phyloP scores from a whole-genome alignment of 805 yeast genomes.

The Debaryomyces maramus region DNA sequence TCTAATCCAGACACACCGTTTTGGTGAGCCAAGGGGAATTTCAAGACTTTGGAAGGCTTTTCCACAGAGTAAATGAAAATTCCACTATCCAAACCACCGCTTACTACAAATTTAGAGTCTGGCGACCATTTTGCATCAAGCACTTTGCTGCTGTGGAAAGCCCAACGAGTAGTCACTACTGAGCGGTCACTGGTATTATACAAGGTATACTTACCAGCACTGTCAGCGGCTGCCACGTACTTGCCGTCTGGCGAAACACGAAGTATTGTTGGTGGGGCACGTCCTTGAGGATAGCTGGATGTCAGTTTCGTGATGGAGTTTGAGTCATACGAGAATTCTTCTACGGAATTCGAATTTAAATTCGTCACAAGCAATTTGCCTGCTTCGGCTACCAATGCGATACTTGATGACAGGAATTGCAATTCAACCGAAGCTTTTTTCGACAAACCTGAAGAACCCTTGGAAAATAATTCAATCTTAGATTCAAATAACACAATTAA shows the following conservation, averaged over 20 bases:
- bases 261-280: slow-evolving; percentile 63
- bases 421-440: slow-evolving; percentile 19
- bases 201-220: slow-evolving; percentile 80
- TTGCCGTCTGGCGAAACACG: slow-evolving; percentile 69
- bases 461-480: slow-evolving; percentile 23
- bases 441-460: slow-evolving; percentile 6
- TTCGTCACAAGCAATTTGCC: slow-evolving; percentile 31
- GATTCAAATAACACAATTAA: slow-evolving; percentile 34
- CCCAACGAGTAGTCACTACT: slow-evolving; percentile 86
- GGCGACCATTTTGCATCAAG: slow-evolving; percentile 76
- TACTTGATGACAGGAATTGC: slow-evolving; percentile 22
- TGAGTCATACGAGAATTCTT: slow-evolving; percentile 20
- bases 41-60: slow-evolving; percentile 74
- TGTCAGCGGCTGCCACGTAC: slow-evolving; percentile 81
- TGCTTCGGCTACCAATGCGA: slow-evolving; percentile 22
- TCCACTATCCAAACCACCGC: slow-evolving; percentile 83
- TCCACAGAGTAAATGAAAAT: slow-evolving; percentile 77
- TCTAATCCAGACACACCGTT: slow-evolving; percentile 76
- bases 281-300: slow-evolving; percentile 45
- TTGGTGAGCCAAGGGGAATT: slow-evolving; percentile 78
- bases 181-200: slow-evolving; percentile 55
- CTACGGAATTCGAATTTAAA: slow-evolving; percentile 28
- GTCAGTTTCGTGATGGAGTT: slow-evolving; percentile 45
- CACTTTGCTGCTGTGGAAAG: slow-evolving; percentile 86
- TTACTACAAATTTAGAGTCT: slow-evolving; percentile 69